A percentile compares a stretch with the other conserved stretches of the same genome.
Evolutionary conservation across 129 eudicot genomes (phyloP).

Genomic region (Flaveria bidentis): DNA sequence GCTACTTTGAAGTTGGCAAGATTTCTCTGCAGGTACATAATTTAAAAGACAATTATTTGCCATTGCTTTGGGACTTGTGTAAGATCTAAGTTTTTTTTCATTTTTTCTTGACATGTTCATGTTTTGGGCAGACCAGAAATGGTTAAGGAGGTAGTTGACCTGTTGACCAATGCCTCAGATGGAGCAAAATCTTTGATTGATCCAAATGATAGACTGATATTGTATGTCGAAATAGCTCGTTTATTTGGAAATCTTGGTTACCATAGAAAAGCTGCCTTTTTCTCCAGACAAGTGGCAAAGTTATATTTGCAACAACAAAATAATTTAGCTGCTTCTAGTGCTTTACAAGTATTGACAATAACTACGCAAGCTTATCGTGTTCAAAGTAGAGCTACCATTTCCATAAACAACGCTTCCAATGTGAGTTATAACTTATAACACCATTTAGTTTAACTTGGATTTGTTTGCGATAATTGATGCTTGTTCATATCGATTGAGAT

Average conservation of each 20-base stretch:
- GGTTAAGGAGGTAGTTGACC: conserved; percentile 86
- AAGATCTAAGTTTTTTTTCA: conserved; percentile 4
- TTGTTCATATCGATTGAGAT: background rate
- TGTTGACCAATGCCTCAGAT: conserved; percentile 90
- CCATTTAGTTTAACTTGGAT: conserved; percentile 7
- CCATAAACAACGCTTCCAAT: conserved; percentile 37
- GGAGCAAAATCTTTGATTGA: conserved; percentile 90
- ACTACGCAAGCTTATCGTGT: conserved; percentile 93
- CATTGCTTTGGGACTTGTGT: background rate
- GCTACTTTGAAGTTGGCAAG: conserved; percentile 94
- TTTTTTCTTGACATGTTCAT: conserved; percentile 20
- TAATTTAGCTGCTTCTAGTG: conserved; percentile 89
- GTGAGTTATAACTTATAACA: conserved; percentile 47
- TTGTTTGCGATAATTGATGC: background rate
- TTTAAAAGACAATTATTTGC: background rate
- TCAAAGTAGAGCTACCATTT: conserved; percentile 78
- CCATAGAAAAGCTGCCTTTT: conserved; percentile 92
- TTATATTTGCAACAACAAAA: conserved; percentile 85
- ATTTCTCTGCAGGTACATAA: conserved; percentile 80
- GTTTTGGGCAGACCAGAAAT: conserved; percentile 58
- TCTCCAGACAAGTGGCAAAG: conserved; percentile 98
- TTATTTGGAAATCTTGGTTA: conserved; percentile 91
- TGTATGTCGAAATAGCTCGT: conserved; percentile 89
- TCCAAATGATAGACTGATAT: conserved; percentile 78
- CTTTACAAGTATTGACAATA: conserved; percentile 94